Evolutionary conservation across 2,329 filamentous ascomycete genomes (phyloP).

Genomic region (Nemania sp.): DNA sequence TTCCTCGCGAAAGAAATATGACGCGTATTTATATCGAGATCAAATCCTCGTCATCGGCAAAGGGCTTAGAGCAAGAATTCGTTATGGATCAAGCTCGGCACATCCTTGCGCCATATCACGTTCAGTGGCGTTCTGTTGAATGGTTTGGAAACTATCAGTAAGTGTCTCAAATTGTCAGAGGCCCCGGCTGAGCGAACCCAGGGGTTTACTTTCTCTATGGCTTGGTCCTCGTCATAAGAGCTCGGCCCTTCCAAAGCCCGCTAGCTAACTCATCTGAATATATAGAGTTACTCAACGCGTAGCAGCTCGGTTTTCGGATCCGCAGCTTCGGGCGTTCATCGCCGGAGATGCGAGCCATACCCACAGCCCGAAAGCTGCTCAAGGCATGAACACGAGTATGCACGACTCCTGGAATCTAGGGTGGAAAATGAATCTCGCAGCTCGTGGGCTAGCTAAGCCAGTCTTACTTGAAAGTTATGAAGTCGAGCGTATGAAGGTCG

Average conservation of each 20-base stretch:
- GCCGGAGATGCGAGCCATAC: conserved; percentile 66
- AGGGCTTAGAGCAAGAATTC: conserved; percentile 61
- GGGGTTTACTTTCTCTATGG: too few relatives aligned
- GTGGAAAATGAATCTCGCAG: conserved; percentile 52
- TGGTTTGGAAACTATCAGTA: conserved; percentile 73
- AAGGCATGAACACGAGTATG: conserved; percentile 60
- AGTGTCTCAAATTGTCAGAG: background rate
- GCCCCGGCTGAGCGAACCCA: background rate
- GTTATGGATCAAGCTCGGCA: conserved; percentile 69
- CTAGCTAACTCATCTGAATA: background rate
- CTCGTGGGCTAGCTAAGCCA: conserved; percentile 58
- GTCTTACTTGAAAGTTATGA: conserved; percentile 64
- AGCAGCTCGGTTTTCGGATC: conserved; percentile 68
- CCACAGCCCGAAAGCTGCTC: conserved; percentile 64
- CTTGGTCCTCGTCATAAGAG: background rate
- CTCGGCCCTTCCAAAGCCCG: background rate
- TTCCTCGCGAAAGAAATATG: conserved; percentile 73
- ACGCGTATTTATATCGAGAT: conserved; percentile 66
- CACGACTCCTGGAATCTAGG: conserved; percentile 58
- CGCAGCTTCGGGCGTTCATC: conserved; percentile 65
- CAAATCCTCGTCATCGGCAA: conserved; percentile 48
- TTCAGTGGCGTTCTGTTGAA: conserved; percentile 62
- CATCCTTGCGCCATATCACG: conserved; percentile 61
- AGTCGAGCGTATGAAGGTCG: conserved; percentile 64
- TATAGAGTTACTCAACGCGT: conserved; percentile 66